Conservation (phyloP, 129 eudicot species). For the Lactuca saligna region DNA sequence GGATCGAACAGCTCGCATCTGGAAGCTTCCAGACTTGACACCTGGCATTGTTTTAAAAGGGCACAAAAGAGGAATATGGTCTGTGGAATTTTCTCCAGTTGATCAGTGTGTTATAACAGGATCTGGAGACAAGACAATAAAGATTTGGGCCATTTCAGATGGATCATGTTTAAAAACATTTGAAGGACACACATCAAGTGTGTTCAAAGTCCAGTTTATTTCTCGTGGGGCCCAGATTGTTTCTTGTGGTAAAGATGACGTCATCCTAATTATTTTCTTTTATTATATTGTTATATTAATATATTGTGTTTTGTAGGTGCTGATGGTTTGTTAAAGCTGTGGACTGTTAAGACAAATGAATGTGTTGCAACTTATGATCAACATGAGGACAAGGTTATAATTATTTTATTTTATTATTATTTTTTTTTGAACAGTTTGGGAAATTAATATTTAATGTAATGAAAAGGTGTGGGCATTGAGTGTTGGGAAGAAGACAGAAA, state of each 20-base stretch:
- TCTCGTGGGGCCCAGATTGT: conserved; percentile 90
- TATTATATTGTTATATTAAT: background rate
- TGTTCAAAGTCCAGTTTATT: conserved; percentile 71
- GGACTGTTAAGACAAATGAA: conserved; percentile 82
- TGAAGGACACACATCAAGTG: conserved; percentile 97
- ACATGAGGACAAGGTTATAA: conserved; percentile 80
- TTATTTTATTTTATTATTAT: too few species aligned
- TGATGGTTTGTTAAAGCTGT: conserved; percentile 89
- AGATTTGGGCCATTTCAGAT: conserved; percentile 89
- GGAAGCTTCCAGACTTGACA: conserved; percentile 86
- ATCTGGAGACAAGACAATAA: conserved; percentile 89
- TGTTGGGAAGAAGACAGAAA: conserved; percentile 88
- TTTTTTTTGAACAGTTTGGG: too few species aligned
- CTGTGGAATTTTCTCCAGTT: conserved; percentile 94
- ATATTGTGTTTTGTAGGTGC: conserved; percentile 50
- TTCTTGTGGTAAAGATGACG: conserved; percentile 62
- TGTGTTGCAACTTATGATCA: conserved; percentile 89
- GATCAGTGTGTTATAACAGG: conserved; percentile 94
- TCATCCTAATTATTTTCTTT: background rate
- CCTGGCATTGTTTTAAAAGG: conserved; percentile 68
- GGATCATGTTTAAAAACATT: conserved; percentile 91
- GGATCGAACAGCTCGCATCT: conserved; percentile 90
- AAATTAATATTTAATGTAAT: background rate
- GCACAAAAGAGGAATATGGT: conserved; percentile 97
- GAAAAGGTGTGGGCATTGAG: conserved; percentile 90